Conservation (phyloP, 371 early-diverging fungal species). For the Lichtheimia ramosa region DNA sequence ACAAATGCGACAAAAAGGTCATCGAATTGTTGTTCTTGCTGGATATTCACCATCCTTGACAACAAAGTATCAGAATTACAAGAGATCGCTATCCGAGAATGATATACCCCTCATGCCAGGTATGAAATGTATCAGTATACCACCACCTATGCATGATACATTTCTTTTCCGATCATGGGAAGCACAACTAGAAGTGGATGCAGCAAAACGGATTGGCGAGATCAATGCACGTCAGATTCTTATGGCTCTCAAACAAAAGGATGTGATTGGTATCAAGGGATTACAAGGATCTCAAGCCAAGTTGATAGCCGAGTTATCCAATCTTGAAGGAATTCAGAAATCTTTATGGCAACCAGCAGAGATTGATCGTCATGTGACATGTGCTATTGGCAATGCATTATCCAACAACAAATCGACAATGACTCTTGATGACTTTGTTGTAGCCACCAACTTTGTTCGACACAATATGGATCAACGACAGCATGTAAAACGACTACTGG, state of each 20-base stretch:
- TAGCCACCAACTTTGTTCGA: conserved; percentile 24
- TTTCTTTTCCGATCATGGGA: conserved; percentile 16
- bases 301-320: conserved; percentile 8
- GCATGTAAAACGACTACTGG: conserved; percentile 11
- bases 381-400: conserved; percentile 38
- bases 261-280: conserved; percentile 4
- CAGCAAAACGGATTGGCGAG: conserved; percentile 34
- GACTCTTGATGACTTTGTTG: conserved; percentile 24
- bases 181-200: conserved; percentile 28
- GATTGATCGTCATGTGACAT: conserved; percentile 34
- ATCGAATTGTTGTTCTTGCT: conserved; percentile 40
- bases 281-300: not conserved
- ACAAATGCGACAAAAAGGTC: conserved; percentile 46
- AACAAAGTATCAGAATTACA: not conserved
- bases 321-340: conserved; percentile 28
- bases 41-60: conserved; percentile 41
- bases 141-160: conserved; percentile 18
- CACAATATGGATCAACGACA: conserved; percentile 9
- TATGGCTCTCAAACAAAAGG: conserved; percentile 27
- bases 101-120: conserved; percentile 17
- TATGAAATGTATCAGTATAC: conserved; percentile 26
- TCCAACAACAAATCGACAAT: conserved; percentile 14
- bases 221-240: conserved; percentile 47
- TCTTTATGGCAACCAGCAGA: conserved; percentile 34
- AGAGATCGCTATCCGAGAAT: not conserved